Evolutionary conservation across 1,284 basidiomycete genomes (phyloP).

Genomic region (Rhodofomes roseus): DNA sequence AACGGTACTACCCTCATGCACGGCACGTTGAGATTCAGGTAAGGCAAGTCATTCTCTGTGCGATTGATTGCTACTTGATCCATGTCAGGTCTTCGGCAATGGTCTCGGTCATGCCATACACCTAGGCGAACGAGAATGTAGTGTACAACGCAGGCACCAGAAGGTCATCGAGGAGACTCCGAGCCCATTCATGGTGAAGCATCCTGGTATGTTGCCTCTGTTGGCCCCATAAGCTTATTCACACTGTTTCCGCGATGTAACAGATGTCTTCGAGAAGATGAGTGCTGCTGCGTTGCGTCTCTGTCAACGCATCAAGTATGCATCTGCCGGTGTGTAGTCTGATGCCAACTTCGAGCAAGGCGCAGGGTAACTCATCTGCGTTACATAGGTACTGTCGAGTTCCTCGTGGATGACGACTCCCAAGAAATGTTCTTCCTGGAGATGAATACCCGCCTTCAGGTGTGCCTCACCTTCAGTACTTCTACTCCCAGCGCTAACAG

Average conservation of each 20-base stretch:
- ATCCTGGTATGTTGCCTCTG: constrained; percentile 32
- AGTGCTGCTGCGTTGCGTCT: constrained; percentile 51
- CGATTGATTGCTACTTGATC: background rate
- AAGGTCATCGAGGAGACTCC: constrained; percentile 73
- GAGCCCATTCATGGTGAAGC: constrained; percentile 44
- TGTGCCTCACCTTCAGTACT: constrained; percentile 17
- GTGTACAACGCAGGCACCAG: constrained; percentile 68
- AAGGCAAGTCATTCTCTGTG: background rate
- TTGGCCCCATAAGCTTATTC: background rate
- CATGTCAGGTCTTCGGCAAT: constrained; percentile 57
- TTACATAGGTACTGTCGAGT: constrained; percentile 70
- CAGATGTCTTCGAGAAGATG: constrained; percentile 44
- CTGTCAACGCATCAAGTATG: constrained; percentile 49
- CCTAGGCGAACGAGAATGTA: constrained; percentile 71
- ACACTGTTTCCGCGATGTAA: background rate
- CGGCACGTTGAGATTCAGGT: constrained; percentile 71
- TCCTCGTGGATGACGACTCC: constrained; percentile 55
- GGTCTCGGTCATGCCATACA: constrained; percentile 55
- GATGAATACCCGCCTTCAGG: constrained; percentile 72
- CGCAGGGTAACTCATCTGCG: background rate
- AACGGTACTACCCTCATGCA: constrained; percentile 53
- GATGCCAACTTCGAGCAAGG: background rate
- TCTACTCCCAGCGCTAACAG: background rate
- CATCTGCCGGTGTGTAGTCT: constrained; percentile 46
- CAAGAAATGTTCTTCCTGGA: constrained; percentile 69